Percentiles rank a stretch among this genome's conserved stretches.
Conservation (phyloP, 2,329 filamentous ascomycete species). For the Raffaelea arxii region DNA sequence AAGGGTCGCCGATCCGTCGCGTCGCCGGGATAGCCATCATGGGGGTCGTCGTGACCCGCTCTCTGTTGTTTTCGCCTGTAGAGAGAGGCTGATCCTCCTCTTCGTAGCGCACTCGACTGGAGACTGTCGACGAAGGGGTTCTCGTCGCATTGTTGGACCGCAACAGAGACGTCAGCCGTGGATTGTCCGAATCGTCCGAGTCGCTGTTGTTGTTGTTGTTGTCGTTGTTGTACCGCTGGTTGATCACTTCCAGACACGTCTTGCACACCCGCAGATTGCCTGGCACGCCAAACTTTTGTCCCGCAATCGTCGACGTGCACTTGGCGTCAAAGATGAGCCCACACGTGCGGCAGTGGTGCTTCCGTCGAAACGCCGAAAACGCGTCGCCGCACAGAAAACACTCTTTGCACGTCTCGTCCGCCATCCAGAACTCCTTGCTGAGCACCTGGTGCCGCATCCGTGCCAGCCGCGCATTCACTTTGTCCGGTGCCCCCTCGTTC, state of each 20-base stretch:
- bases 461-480: conserved; percentile 51
- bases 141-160: conserved; percentile 42
- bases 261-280: conserved; percentile 85
- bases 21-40: conserved; percentile 64
- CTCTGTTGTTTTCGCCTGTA: conserved; percentile 33
- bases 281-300: conserved; percentile 76
- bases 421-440: conserved; percentile 98
- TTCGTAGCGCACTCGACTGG: conserved; percentile 24
- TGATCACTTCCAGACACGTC: conserved; percentile 83
- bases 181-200: conserved; percentile 78
- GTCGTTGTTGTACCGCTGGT: conserved; percentile 74
- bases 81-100: conserved; percentile 31
- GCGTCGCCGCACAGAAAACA: conserved; percentile 86
- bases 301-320: conserved; percentile 86
- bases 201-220: conserved; percentile 83
- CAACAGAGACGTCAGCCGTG: conserved; percentile 56
- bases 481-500: conserved; percentile 47
- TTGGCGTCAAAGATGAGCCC: conserved; percentile 98
- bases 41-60: conserved; percentile 50
- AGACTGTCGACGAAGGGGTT: conserved; percentile 24
- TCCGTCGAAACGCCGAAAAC: conserved; percentile 88
- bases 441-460: conserved; percentile 79
- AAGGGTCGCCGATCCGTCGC: conserved; percentile 53
- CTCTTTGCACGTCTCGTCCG: conserved; percentile 94
- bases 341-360: conserved; percentile 92